Conservation (phyloP, 1,139 yeast genomes). For the Hemisphaericaspora xylofermentans region DNA sequence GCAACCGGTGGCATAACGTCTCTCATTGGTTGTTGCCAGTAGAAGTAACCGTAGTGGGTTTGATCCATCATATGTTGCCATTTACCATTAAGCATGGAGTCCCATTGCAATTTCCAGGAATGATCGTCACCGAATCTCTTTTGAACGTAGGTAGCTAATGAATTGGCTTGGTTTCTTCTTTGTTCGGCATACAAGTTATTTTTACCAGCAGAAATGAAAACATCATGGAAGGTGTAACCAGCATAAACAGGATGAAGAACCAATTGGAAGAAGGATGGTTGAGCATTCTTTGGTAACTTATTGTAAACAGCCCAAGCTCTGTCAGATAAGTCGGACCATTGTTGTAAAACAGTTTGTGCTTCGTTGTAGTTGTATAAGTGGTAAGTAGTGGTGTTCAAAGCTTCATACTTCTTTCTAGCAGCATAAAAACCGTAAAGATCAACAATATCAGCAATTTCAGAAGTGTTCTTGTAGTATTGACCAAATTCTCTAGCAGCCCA, state of each 20-base stretch:
- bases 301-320: constrained; percentile 18
- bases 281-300: constrained; percentile 12
- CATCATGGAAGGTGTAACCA: constrained; percentile 17
- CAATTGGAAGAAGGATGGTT: constrained; percentile 17
- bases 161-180: constrained; percentile 16
- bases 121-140: constrained; percentile 14
- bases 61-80: constrained; percentile 20
- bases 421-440: constrained; percentile 18
- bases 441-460: constrained; percentile 18
- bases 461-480: constrained; percentile 8
- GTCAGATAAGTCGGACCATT: constrained; percentile 14
- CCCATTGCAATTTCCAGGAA: constrained; percentile 15
- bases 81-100: constrained; percentile 14
- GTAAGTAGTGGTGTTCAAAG: constrained; percentile 16
- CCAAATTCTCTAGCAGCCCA: constrained; percentile 18
- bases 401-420: constrained; percentile 15
- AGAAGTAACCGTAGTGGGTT: constrained; percentile 18
- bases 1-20: constrained; percentile 16
- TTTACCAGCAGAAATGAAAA: constrained; percentile 16
- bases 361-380: constrained; percentile 16
- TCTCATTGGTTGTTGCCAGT: constrained; percentile 20
- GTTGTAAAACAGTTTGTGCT: constrained; percentile 14
- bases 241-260: constrained; percentile 16
- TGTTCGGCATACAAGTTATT: constrained; percentile 15
- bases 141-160: constrained; percentile 15